Base-by-base conservation (phyloP, 768 basidiomycete genomes). In the Amylocystis lapponica region DNA sequence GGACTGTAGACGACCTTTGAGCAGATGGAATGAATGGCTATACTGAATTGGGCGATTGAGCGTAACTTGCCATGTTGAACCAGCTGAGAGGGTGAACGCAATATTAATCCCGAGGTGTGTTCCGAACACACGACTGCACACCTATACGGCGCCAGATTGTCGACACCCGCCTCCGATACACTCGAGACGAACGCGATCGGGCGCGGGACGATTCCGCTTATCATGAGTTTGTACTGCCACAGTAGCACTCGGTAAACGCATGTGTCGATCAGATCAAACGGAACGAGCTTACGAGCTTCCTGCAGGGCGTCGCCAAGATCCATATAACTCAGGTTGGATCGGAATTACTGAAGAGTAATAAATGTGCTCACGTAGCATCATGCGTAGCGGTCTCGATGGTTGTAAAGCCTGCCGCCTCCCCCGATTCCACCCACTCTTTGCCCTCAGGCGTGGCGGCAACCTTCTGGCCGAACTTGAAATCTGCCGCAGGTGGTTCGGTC, bases 111-210 rank as follows among this genome's bases (percentile, higher is more conserved):
- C 21, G 5, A 32, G 5, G 16, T 22, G 46, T 22, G 32, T 19
- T 10, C 3, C 14, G n/a, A 36, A 19, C 29, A 14, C 16, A 5
- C 13, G 19, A 32, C 9, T 12, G 22, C 43, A 17, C 48, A 69
- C 51, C 67, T 69, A 56, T 69, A 70, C 0, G 70, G 70, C 5
- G 70, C 66, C 3, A 72, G 64, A 52, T 72, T 72, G 29, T 53
- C 42, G 3, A 51, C 47, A 9, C 69, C 71, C 13, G 58, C 45
- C 10, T 47, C 40, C 11, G 56, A 57, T 20, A 68, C 34, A 29
- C 65, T 60, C 3, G 68, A 69, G 11, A 70, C 61, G 50, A 72
- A 71, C 0, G 67, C 72, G 41, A 74, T 63, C 3, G 72, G 72
- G n/a, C 72, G 58, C 1, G 72, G 72, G 2, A 63, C 55, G 36